Evolutionary conservation across 2,329 filamentous ascomycete species (phyloP), one percentile per base, ranked within the genome.

Genomic region (Coniochaeta ligniaria): DNA sequence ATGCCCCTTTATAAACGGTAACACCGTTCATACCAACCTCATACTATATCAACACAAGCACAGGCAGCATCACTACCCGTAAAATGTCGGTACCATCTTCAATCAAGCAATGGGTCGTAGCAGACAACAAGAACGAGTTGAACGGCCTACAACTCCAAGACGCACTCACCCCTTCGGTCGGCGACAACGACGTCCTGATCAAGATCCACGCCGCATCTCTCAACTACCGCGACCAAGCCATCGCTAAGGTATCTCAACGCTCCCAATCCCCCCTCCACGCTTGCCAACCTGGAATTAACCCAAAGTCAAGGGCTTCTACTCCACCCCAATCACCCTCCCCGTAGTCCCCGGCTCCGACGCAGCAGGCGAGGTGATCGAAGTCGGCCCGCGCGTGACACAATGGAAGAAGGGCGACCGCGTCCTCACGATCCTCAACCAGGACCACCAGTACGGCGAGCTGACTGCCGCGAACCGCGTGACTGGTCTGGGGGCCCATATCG

Each of bases 31-130:
- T 36, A 9, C 35, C 28, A 31, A 31, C 9, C 28, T 5, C 28
- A 36, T 36, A 36, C 12, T 14, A 36, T 14, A 8, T 11, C 12
- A 9, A 36, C 35, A 36, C 35, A 36, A 31, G 28, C 28, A 31
- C 9, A 31, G 28, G 5, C 28, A 31, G 9, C 28, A 31, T 31
- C 28, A 31, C 5, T 6, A 5, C 5, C 36, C 17, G 5, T 4
- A 41, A 5, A 45, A 45, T 45, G 41, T 45, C 41, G 66, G 6
- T 7, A 33, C 41, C 41, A 20, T 7, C 17, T 22, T 45, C 41
- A 45, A 45, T 3, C 20, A 45, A 45, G 17, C 41, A 57, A 36
- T 57, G 54, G 54, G 31, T 68, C 66, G 22, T 57, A 17, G 38
- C 31, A 20, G 31, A 36, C 54, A 38, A 24, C 26, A 36, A 33